phyloP scores from a whole-genome alignment of 768 basidiomycete genomes.

The Astraeus odoratus region DNA sequence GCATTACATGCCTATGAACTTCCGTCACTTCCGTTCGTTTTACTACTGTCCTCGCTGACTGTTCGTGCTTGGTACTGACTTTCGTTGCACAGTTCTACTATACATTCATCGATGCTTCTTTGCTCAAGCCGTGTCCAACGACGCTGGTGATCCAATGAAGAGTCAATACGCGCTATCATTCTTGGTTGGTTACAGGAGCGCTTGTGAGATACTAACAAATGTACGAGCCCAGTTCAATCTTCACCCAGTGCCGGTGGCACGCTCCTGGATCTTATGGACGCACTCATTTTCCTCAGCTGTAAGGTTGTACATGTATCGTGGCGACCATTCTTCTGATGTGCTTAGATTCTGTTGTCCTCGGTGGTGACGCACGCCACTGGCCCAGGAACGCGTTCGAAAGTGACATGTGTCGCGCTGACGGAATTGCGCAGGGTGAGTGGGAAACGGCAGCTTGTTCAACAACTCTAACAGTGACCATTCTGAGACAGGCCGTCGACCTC shows the following conservation, averaged over 20 bases:
- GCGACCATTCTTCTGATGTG: constrained; percentile 1
- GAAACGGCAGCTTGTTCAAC: neutral
- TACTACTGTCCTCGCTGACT: neutral
- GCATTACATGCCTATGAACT: constrained; percentile 70
- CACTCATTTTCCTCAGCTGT: constrained; percentile 64
- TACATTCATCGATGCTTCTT: constrained; percentile 76
- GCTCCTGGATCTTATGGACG: constrained; percentile 71
- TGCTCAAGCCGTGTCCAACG: constrained; percentile 60
- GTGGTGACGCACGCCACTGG: constrained; percentile 63
- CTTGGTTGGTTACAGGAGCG: constrained; percentile 60
- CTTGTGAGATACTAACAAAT: constrained; percentile 48
- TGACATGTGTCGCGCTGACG: constrained; percentile 61
- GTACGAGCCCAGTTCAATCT: constrained; percentile 42
- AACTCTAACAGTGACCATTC: neutral
- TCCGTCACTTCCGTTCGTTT: constrained; percentile 52
- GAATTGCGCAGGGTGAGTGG: constrained; percentile 43
- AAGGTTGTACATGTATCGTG: constrained; percentile 11
- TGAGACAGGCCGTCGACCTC: constrained; percentile 45
- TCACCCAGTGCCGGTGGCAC: constrained; percentile 51
- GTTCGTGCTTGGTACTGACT: neutral
- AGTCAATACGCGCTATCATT: constrained; percentile 62
- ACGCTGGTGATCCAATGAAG: constrained; percentile 60
- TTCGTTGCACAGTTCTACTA: constrained; percentile 43
- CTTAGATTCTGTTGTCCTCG: constrained; percentile 67
- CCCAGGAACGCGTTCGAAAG: constrained; percentile 44